Base-by-base conservation (phyloP, 495 filamentous ascomycete species). In the Podospora pseudoanserina region DNA sequence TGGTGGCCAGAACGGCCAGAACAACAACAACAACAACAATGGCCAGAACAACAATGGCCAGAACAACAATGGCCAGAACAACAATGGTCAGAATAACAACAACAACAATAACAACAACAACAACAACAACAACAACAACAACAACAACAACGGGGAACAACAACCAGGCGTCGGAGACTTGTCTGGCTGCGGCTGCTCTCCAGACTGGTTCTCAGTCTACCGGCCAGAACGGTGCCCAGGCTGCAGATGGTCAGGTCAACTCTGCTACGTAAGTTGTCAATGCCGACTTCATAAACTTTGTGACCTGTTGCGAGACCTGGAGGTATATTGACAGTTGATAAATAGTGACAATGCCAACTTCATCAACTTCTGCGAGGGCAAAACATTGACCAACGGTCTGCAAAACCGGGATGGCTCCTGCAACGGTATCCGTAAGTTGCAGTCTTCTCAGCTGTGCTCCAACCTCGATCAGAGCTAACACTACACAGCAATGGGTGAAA, bases 351-450 rank as follows among this genome's bases (percentile, higher is more conserved):
- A 71, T 13, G 77, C 79, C 76, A 91, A 91, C 78, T 90, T 90
- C 80, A 89, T 89, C 81, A 90, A 90, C 79, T 87, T 87, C 75
- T 90, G 90, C 76, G 73, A 80, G 15, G 89, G 89, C 55, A 81
- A 90, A 78, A 86, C 83, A n/a, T 62, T 88, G 66, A 92, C 89
- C 63, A 92, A 92, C 73, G 90, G 90, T 73, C 74, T 82, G 27
- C 90, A 92, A 75, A 78, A 85, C 64, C 81, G 82, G 64, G 73
- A 67, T 16, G 90, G 90, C n/a, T 92, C 90, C 57, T 92, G 90
- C 78, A 92, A 92, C 75, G 87, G 87, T 77, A 83, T 87, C 78
- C 81, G 83, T 76, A 88, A 84, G 89, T 87, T 74, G 69, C 80
- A 64, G 4, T 23, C 49, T 53, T 4, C 28, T 67, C 3, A 15